phyloP scores from a whole-genome alignment of 1,284 basidiomycete genomes.

The Cystobasidium pallidum region DNA sequence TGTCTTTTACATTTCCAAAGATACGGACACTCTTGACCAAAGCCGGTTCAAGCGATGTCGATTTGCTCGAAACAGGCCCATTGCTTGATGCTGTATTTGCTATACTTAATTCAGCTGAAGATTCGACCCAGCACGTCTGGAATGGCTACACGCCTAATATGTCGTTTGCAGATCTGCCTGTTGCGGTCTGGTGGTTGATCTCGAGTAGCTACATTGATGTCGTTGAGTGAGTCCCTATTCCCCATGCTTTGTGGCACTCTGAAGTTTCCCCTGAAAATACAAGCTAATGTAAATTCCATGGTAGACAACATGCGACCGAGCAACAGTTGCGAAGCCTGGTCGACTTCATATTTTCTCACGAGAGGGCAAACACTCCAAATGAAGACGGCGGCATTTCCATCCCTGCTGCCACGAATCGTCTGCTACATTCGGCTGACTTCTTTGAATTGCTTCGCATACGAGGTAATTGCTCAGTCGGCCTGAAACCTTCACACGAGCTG shows the following conservation, averaged over 20 bases:
- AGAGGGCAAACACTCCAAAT: neutral
- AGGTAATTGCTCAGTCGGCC: slow-evolving; percentile 12
- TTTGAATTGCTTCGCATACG: slow-evolving; percentile 48
- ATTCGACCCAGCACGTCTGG: slow-evolving; percentile 22
- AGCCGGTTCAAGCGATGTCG: neutral
- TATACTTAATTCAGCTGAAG: neutral
- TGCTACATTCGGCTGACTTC: slow-evolving; percentile 49
- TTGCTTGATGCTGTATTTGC: neutral
- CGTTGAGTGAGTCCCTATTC: slow-evolving; percentile 43
- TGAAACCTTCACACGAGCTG: no score
- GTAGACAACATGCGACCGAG: slow-evolving; percentile 19
- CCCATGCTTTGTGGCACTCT: no score
- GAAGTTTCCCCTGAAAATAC: neutral
- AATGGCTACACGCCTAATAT: slow-evolving; percentile 35
- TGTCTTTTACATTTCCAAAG: neutral
- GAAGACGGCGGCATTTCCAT: neutral
- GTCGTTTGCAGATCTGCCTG: neutral
- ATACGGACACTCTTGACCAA: slow-evolving; percentile 4
- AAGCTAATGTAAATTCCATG: neutral
- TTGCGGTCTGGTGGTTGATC: slow-evolving; percentile 48
- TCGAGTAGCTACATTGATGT: slow-evolving; percentile 38
- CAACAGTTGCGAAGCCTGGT: slow-evolving; percentile 35
- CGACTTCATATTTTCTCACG: slow-evolving; percentile 5
- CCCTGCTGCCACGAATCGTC: slow-evolving; percentile 19
- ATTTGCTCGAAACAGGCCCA: neutral